A percentile compares a stretch with the other conserved stretches of the same genome.
These are phyloP conservation scores for Colletotrichum sidae DNA, from an alignment of 2,329 filamentous ascomycete genomes.

Conservation along the genomic window DNA sequence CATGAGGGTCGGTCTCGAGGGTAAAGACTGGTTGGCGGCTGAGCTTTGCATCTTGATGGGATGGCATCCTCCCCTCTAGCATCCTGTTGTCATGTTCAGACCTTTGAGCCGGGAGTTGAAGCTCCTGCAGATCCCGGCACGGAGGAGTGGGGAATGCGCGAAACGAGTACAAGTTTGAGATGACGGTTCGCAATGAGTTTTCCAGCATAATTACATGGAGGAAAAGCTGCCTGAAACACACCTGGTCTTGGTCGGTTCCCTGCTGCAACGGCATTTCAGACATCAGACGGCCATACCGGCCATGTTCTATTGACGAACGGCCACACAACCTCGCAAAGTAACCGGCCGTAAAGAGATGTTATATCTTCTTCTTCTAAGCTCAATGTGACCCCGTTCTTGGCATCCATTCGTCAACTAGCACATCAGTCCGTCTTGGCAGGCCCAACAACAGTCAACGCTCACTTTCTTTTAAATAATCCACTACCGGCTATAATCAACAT, in stretches of 20 bases:
- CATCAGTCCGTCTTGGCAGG: slow-evolving; percentile 2
- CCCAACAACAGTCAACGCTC: not conserved
- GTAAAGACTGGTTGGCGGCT: too few species aligned
- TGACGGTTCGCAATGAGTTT: too few species aligned
- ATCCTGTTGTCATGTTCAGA: too few species aligned
- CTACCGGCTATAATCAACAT: slow-evolving; percentile 11
- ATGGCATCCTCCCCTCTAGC: too few species aligned
- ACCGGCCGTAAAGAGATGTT: too few species aligned
- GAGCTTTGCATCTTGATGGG: too few species aligned
- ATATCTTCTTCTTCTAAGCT: too few species aligned
- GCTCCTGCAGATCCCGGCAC: too few species aligned
- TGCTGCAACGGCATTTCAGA: not conserved
- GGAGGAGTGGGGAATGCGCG: too few species aligned
- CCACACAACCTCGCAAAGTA: not conserved
- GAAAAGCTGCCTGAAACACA: not conserved
- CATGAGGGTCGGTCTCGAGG: too few species aligned
- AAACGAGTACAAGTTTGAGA: too few species aligned
- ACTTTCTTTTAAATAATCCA: slow-evolving; percentile 1
- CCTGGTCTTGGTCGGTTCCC: not conserved
- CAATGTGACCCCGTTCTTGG: not conserved
- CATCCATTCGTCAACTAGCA: not conserved
- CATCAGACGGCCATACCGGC: not conserved
- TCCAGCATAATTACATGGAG: not conserved
- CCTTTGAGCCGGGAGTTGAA: too few species aligned
- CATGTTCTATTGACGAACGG: not conserved